Evolutionary conservation across 2,329 filamentous ascomycete species (phyloP).

Genomic region (Bipolaris sorokiniana): DNA sequence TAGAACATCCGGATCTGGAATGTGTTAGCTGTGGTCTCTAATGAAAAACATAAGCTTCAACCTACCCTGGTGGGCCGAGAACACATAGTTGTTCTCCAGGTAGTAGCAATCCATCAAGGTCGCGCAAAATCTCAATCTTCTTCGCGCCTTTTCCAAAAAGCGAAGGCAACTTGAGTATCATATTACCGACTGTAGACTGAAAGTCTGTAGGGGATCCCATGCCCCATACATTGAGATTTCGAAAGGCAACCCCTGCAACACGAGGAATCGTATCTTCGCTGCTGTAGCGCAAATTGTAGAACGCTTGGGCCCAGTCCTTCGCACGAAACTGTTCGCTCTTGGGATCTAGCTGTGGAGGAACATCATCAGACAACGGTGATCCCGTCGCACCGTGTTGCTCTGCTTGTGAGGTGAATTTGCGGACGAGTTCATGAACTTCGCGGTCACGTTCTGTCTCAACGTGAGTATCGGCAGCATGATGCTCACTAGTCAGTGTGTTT

Average conservation of each 20-base stretch:
- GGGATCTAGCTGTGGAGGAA: slow-evolving; percentile 51
- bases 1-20: slow-evolving; percentile 69
- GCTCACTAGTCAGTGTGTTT: background rate
- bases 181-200: slow-evolving; percentile 69
- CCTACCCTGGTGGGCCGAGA: slow-evolving; percentile 65
- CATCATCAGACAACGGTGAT: slow-evolving; percentile 42
- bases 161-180: slow-evolving; percentile 65
- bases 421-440: slow-evolving; percentile 44
- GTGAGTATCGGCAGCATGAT: background rate
- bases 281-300: slow-evolving; percentile 52
- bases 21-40: slow-evolving; percentile 4
- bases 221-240: slow-evolving; percentile 69
- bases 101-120: slow-evolving; percentile 70
- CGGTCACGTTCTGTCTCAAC: slow-evolving; percentile 19
- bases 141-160: slow-evolving; percentile 54
- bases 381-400: slow-evolving; percentile 39
- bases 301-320: slow-evolving; percentile 53
- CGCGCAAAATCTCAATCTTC: slow-evolving; percentile 68
- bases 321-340: slow-evolving; percentile 52
- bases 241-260: slow-evolving; percentile 67
- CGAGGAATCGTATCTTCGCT: slow-evolving; percentile 58
- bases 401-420: slow-evolving; percentile 41
- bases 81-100: slow-evolving; percentile 76
- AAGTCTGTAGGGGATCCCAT: slow-evolving; percentile 70
- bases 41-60: background rate